These are phyloP conservation scores for Oropetium thomaeum DNA, from an alignment of 176 grass and related monocot genomes.

Conservation along the genomic window DNA sequence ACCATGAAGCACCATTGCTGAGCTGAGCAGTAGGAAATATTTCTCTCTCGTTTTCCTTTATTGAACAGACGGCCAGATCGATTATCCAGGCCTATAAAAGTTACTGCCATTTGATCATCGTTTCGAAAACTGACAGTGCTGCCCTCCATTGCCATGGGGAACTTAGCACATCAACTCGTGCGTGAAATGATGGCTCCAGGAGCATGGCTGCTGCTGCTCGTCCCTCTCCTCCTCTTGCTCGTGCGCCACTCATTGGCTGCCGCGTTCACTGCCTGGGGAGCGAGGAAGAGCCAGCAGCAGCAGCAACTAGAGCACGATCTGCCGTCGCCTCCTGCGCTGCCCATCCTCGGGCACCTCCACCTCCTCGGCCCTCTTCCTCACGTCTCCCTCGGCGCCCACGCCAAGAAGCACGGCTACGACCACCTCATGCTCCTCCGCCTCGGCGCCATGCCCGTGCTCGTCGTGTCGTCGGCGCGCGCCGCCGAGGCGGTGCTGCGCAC, in stretches of 20 bases:
- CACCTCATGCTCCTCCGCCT: conserved; percentile 47
- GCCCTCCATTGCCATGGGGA: background rate
- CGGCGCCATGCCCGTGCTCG: conserved; percentile 22
- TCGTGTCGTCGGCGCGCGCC: conserved; percentile 36
- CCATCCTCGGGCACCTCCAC: conserved; percentile 44
- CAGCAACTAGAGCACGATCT: background rate
- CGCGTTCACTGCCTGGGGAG: background rate
- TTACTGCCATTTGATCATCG: background rate
- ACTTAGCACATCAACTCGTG: background rate
- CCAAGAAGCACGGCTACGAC: conserved; percentile 26
- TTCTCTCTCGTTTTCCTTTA: too few species aligned
- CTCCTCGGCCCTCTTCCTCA: conserved; percentile 42
- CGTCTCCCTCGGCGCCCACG: conserved; percentile 16
- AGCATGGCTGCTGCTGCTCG: background rate
- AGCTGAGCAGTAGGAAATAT: too few species aligned
- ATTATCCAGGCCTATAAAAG: background rate
- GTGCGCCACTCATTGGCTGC: background rate
- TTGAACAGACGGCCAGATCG: background rate
- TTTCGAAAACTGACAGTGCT: background rate
- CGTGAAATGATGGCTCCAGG: background rate
- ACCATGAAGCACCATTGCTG: background rate
- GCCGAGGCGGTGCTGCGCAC: conserved; percentile 45
- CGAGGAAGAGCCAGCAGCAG: background rate
- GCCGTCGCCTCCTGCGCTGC: conserved; percentile 20
- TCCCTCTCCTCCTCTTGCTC: background rate